Conservation (phyloP, 257 asterid species). For the Osmanthus fragrans region DNA sequence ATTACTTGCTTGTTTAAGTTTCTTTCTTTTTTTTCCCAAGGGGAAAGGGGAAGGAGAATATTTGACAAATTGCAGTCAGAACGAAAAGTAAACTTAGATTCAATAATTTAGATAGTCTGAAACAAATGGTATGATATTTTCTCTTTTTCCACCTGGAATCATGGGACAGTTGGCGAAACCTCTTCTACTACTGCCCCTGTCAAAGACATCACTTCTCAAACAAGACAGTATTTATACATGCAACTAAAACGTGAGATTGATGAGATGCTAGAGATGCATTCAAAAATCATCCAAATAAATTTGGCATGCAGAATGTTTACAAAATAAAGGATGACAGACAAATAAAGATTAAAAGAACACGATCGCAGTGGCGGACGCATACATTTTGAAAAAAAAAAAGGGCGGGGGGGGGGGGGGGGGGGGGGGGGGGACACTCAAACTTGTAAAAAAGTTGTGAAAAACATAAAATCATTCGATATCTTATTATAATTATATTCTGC, state of each 20-base stretch:
- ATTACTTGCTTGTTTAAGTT: neutral
- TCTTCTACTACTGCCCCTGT: neutral
- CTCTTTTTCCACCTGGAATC: neutral
- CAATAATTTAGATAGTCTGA: neutral
- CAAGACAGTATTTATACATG: neutral
- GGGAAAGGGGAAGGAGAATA: neutral
- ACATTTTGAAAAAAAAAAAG: no score
- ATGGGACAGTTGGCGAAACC: neutral
- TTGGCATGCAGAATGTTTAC: neutral
- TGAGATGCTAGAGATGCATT: neutral
- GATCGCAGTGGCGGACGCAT: no score
- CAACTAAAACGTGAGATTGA: neutral
- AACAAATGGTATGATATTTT: neutral
- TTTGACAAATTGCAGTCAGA: neutral
- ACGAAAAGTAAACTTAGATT: neutral
- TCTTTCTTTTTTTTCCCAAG: neutral
- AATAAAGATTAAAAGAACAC: neutral
- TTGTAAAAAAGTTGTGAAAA: no score
- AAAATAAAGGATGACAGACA: neutral
- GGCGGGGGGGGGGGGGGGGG: no score
- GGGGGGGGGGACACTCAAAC: no score
- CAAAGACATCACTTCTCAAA: slow-evolving; percentile 2
- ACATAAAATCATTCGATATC: no score
- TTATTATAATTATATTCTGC: no score
- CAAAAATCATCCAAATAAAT: neutral